Percentiles rank a stretch among this genome's conserved stretches.
Conservation (phyloP, 2,329 filamentous ascomycete genomes). For the Grosmannia huntii region DNA sequence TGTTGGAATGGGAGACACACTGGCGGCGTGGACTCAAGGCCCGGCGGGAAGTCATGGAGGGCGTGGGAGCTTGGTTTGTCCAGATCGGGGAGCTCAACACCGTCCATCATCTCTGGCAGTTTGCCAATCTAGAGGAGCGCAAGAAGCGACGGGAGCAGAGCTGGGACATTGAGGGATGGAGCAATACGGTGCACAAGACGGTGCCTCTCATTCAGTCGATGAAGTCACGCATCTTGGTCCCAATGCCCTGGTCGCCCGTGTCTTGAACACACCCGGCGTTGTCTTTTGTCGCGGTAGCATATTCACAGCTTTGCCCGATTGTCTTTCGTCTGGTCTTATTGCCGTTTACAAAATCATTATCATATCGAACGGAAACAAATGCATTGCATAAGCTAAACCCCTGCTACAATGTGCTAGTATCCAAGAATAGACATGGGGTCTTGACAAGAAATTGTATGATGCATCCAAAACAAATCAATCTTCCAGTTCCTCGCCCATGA, state of each 20-base stretch:
- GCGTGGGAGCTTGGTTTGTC: conserved; percentile 95
- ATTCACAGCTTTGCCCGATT: neutral
- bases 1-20: conserved; percentile 97
- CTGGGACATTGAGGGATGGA: conserved; percentile 92
- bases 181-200: conserved; percentile 94
- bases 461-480: conserved; percentile 11
- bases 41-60: conserved; percentile 93
- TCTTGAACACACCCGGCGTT: conserved; percentile 34
- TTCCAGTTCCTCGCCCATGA: conserved; percentile 53
- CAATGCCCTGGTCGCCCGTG: conserved; percentile 94
- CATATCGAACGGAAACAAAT: neutral
- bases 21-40: conserved; percentile 89
- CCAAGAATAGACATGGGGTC: neutral
- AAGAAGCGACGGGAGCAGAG: conserved; percentile 85
- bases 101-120: conserved; percentile 97
- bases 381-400: neutral
- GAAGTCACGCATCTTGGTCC: conserved; percentile 86
- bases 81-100: conserved; percentile 97
- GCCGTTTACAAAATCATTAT: neutral
- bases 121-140: conserved; percentile 89
- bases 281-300: neutral
- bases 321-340: neutral
- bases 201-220: conserved; percentile 93
- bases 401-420: neutral
- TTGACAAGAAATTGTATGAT: too few relatives aligned